phyloP scores from a whole-genome alignment of 345 rosid species.

The Capsella bursapastoris region DNA sequence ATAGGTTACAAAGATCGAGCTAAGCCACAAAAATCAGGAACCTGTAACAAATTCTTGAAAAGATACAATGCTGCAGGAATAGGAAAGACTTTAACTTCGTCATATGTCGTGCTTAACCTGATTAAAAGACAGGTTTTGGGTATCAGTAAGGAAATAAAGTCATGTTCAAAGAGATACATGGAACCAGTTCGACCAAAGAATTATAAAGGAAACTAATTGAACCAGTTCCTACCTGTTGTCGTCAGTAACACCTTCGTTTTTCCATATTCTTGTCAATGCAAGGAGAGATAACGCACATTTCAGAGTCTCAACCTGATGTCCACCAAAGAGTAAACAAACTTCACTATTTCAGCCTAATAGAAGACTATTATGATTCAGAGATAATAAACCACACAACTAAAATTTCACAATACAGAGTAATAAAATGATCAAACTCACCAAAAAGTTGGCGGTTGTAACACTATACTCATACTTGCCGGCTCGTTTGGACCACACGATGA shows the following conservation, averaged over 20 bases:
- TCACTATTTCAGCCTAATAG: background rate
- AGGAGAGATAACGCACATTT: slow-evolving; percentile 88
- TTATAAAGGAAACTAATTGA: background rate
- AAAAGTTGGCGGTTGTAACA: slow-evolving; percentile 91
- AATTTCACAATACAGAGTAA: background rate
- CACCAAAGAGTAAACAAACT: slow-evolving; percentile 29
- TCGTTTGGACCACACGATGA: slow-evolving; percentile 98
- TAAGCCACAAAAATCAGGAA: slow-evolving; percentile 18
- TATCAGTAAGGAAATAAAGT: slow-evolving; percentile 8
- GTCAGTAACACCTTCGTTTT: slow-evolving; percentile 79
- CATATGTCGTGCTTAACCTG: slow-evolving; percentile 86
- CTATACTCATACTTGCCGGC: slow-evolving; percentile 98
- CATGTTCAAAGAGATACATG: background rate
- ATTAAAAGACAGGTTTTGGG: slow-evolving; percentile 38
- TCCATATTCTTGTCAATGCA: slow-evolving; percentile 86
- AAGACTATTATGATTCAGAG: background rate
- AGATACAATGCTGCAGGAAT: slow-evolving; percentile 94
- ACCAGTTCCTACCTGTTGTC: slow-evolving; percentile 69
- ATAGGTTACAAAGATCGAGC: background rate
- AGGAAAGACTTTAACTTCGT: slow-evolving; percentile 91
- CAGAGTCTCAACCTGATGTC: slow-evolving; percentile 83
- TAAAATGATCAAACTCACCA: slow-evolving; percentile 55
- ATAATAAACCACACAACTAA: background rate
- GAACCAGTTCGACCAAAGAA: background rate
- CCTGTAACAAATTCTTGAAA: slow-evolving; percentile 97